Evolutionary conservation across 495 filamentous ascomycete species (phyloP).

Genomic region (Podospora fimiseda): DNA sequence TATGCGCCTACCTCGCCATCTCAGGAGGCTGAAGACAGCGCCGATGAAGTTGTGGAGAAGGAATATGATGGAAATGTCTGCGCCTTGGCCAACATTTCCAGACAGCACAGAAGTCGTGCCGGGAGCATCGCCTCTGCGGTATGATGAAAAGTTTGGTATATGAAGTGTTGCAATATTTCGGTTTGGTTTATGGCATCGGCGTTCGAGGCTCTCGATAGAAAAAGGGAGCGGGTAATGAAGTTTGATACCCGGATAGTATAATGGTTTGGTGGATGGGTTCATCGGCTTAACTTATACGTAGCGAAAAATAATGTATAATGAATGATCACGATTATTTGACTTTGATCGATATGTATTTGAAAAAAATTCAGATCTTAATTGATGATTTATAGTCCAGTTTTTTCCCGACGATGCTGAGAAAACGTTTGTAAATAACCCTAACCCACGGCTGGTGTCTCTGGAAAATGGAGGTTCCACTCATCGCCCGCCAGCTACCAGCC

Average conservation of each 20-base stretch:
- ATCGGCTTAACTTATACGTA: no score
- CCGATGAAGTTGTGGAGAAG: background rate
- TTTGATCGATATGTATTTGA: no score
- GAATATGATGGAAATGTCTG: background rate
- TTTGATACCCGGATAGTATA: background rate
- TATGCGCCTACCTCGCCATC: slow-evolving; percentile 54
- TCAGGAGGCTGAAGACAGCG: background rate
- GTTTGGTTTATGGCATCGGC: background rate
- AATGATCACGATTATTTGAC: no score
- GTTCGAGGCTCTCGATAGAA: background rate
- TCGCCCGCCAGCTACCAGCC: no score
- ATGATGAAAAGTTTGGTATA: background rate
- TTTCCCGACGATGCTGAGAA: no score
- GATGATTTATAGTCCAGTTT: no score
- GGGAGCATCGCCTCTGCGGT: background rate
- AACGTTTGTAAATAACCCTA: no score
- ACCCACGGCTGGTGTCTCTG: no score
- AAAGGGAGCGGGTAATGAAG: background rate
- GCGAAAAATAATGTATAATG: no score
- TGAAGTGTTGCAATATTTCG: background rate
- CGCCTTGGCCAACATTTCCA: background rate
- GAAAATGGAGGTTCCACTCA: no score
- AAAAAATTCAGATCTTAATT: no score
- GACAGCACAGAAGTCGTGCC: background rate
- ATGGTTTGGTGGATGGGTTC: background rate